Base-by-base conservation (phyloP, 768 basidiomycete species). In the Exidia glandulosa region DNA sequence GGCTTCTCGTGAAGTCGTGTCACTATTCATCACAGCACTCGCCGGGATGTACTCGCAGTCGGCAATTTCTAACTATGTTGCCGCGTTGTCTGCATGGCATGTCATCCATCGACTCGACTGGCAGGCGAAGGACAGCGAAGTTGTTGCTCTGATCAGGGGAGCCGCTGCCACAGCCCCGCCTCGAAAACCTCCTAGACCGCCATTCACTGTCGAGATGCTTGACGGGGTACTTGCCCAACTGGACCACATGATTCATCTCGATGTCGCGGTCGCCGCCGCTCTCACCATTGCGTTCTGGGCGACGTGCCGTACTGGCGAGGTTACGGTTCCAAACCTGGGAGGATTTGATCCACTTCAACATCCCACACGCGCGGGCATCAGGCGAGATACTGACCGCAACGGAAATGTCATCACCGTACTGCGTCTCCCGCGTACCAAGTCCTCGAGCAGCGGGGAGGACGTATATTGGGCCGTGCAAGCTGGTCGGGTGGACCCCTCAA, bases 21-120 rank as follows among this genome's bases (percentile, higher is more conserved):
- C 32, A 0, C n/a, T 56, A 3, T 69, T 66, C 57, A 29, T 69
- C 30, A 3, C 66, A 3, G 16, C 27, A 2, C 47, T 63, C 5
- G 63, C 64, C 1, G 76, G 76, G 0, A 37, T 68, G 0, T 76
- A 75, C 60, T 60, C 76, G 0, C 68, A 66, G 0, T 61, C 57
- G 16, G 68, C 75, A 0, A 62, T 80, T 0, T 34, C 55, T 2
- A 79, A 78, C 64, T 78, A 76, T 57, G 19, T 78, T 0, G 61
- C 63, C 2, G 75, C 73, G 0, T 45, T 81, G 1, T 63, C 71
- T 1, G 77, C 79, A 2, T 82, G 79, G 79, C 78, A 82, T 61
- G 66, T 74, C 1, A 52, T 80, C 0, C 77, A 82, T 59, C 68
- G 76, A 0, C 7, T 75, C 0, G 45, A 27, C 0, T 79, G 74